phyloP scores from a whole-genome alignment of 2,329 filamentous ascomycete genomes.

The Neopestalotiopsis rosae region DNA sequence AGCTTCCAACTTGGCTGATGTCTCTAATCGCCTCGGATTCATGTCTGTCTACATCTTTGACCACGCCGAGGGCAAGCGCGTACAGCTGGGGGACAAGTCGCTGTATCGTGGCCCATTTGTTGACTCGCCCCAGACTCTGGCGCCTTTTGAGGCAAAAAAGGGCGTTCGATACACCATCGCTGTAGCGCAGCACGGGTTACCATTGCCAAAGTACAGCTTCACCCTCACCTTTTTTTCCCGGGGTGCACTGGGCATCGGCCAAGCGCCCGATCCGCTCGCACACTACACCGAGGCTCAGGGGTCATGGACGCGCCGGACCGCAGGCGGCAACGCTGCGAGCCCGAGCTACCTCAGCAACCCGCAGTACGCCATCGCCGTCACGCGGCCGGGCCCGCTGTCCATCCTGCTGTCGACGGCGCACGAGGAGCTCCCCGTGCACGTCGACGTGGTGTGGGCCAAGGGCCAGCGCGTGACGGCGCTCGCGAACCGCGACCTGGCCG shows the following conservation, averaged over 20 bases:
- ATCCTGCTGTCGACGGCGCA: conserved; percentile 74
- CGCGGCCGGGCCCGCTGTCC: conserved; percentile 64
- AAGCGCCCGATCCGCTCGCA: conserved; percentile 65
- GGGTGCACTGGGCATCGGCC: conserved; percentile 61
- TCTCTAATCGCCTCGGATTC: conserved; percentile 70
- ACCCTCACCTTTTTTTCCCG: conserved; percentile 84
- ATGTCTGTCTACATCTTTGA: conserved; percentile 87
- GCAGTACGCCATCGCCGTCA: conserved; percentile 74
- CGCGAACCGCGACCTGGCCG: conserved; percentile 76
- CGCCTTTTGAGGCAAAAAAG: conserved; percentile 67
- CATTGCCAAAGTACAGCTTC: conserved; percentile 78
- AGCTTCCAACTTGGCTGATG: conserved; percentile 41
- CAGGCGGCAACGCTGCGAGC: conserved; percentile 83
- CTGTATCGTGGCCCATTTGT: conserved; percentile 84
- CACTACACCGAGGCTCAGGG: conserved; percentile 64
- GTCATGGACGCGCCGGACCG: conserved; percentile 78
- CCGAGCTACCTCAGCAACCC: conserved; percentile 84
- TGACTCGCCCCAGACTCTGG: conserved; percentile 89
- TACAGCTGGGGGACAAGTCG: conserved; percentile 76
- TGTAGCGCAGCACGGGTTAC: conserved; percentile 79
- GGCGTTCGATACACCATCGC: conserved; percentile 62
- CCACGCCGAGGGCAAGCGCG: conserved; percentile 65
- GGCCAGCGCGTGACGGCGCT: conserved; percentile 75
- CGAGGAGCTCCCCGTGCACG: conserved; percentile 76
- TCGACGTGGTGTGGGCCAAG: conserved; percentile 81